Base-by-base conservation (phyloP, 495 filamentous ascomycete species). In the Daldinia caldariorum region DNA sequence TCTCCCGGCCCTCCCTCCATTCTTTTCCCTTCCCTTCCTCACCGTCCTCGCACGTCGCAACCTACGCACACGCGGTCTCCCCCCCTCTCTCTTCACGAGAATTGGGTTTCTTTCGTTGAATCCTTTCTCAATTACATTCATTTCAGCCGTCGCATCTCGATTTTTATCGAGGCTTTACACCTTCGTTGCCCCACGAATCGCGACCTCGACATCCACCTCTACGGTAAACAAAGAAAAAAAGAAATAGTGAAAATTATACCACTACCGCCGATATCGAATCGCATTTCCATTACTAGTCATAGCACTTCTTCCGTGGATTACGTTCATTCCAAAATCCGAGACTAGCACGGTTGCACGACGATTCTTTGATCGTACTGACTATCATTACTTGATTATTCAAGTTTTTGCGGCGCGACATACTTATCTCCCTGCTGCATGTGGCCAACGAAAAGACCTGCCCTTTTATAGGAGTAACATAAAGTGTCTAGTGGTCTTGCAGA, bases 81-180 rank as follows among this genome's bases (percentile, higher is more conserved):
- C 41, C 34, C 63, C 54, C 55, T 63, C 54, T 60, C 58, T 62
- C 59, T 63, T 58, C 63, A 41, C 63, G 69, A 74, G 65, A 71
- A 72, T 71, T 68, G 70, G 67, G 67, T 54, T 68, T 71, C 45
- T 57, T 71, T 75, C 66, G 59, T 69, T 66, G 67, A 63, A 73
- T 75, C 64, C 72, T 51, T 72, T 72, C 71, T 75, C 75, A 70
- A 58, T 75, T 75, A 55, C 75, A 65, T 77, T 75, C 75, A 72
- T 75, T 76, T 66, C 49, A 50, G 54, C 61, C 61, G 55, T 59
- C 41, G 63, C 49, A 60, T 72, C 58, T 56, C 72, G 71, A 67
- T 53, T 51, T 51, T 66, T 63, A 61, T 61, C 62, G 69, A 63
- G 63, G 58, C 74, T 60, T 47, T 58, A 50, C 65, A 72, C 75